A percentile compares a stretch with the other conserved stretches of the same genome.
phyloP scores from a whole-genome alignment of 805 yeast species.

The Metschnikowia gelsemii region DNA sequence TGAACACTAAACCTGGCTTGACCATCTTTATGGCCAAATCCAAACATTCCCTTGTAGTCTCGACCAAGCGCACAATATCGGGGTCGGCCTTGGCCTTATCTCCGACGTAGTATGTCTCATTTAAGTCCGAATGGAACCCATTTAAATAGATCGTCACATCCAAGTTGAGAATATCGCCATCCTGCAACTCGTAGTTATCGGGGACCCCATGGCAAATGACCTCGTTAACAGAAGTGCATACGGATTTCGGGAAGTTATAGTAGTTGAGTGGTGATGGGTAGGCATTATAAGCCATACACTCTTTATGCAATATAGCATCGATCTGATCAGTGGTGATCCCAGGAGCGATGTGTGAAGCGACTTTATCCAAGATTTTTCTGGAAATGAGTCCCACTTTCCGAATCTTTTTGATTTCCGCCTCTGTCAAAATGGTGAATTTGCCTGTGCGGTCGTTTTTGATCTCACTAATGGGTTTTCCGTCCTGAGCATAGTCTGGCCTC shows the following conservation, averaged over 20 bases:
- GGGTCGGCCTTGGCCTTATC: conserved; percentile 77
- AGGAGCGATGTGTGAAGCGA: conserved; percentile 78
- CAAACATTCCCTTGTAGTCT: conserved; percentile 79
- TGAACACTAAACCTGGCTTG: conserved; percentile 88
- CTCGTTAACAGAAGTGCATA: conserved; percentile 93
- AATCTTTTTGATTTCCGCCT: conserved; percentile 71
- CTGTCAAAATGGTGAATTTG: conserved; percentile 60
- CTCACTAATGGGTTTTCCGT: conserved; percentile 80
- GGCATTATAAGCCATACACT: conserved; percentile 81
- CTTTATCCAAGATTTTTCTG: conserved; percentile 85
- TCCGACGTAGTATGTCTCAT: conserved; percentile 96
- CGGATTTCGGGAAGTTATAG: conserved; percentile 87
- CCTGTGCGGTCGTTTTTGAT: conserved; percentile 66
- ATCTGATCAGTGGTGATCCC: conserved; percentile 93
- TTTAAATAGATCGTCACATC: conserved; percentile 83
- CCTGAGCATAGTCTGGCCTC: conserved; percentile 78
- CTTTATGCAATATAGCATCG: conserved; percentile 82
- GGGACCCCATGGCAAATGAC: conserved; percentile 97
- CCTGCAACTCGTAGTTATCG: conserved; percentile 79
- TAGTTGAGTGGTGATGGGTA: conserved; percentile 96
- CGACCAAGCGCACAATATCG: conserved; percentile 85
- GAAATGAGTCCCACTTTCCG: conserved; percentile 74
- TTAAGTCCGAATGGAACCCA: conserved; percentile 92
- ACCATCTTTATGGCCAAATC: conserved; percentile 80
- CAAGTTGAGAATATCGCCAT: conserved; percentile 91